Evolutionary conservation across 176 grass and related monocot genomes (phyloP).

Genomic region (Musa itinerans): DNA sequence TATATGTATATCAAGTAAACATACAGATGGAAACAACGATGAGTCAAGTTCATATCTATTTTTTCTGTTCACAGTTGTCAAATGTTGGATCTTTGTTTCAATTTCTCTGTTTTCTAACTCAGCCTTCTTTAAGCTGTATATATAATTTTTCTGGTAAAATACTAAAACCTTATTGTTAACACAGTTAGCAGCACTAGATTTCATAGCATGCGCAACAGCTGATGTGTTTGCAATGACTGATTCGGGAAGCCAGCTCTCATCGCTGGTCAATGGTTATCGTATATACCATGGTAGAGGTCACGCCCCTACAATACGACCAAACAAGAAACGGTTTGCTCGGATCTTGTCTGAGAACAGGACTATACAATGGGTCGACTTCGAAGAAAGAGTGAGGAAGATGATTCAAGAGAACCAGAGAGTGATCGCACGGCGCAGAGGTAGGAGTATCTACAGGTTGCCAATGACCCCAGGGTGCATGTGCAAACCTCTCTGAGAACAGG

Average conservation of each 20-base stretch:
- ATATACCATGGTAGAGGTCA: conserved; percentile 77
- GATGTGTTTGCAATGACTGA: conserved; percentile 96
- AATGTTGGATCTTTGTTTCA: background rate
- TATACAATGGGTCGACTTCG: conserved; percentile 53
- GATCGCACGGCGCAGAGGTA: conserved; percentile 46
- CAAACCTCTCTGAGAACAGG: conserved; percentile 20
- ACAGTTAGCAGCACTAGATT: conserved; percentile 82
- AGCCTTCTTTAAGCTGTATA: background rate
- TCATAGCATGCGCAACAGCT: conserved; percentile 76
- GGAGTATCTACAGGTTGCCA: conserved; percentile 79
- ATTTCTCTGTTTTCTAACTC: background rate
- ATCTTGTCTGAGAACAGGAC: conserved; percentile 46
- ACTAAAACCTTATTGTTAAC: conserved; percentile 5
- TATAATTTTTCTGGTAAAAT: background rate
- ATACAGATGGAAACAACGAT: too few species aligned
- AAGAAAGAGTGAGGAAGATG: conserved; percentile 70
- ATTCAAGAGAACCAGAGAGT: conserved; percentile 77
- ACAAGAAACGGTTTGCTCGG: conserved; percentile 72
- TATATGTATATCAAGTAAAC: too few species aligned
- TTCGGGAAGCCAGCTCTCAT: conserved; percentile 93
- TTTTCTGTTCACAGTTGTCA: background rate
- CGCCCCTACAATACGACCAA: conserved; percentile 67
- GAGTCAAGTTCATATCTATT: too few species aligned
- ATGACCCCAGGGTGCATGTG: conserved; percentile 93
- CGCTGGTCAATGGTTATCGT: conserved; percentile 71